Base-by-base conservation (phyloP, 2,329 filamentous ascomycete species). In the Colletotrichum kahawae region DNA sequence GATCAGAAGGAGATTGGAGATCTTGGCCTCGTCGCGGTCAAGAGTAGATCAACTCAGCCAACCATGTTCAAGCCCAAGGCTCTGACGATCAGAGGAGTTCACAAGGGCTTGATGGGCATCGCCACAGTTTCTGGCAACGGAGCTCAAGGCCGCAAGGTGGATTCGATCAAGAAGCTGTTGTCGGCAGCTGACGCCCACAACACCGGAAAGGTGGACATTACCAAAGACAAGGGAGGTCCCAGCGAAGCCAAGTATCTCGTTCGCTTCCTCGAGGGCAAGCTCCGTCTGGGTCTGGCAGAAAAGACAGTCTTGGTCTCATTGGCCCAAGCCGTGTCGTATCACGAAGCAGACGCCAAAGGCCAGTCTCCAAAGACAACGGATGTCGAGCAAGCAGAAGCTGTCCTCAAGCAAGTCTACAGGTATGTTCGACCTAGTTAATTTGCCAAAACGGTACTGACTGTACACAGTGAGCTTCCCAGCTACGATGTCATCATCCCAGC, bases 1-100 rank as follows among this genome's bases (percentile, higher is more conserved):
- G 96, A 98, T 79, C 97, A 99, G 82, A 95, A 97, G 80, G 95
- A 98, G 80, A 98, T 98, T 84, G 97, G 97, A 69, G 97, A 99
- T 83, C 89, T 99, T 13, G 97, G 97, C 13, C 88, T 98, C 38
- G 96, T 99, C 2, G 97, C 97, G 57, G 95, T 98, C 64, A 98
- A 98, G 87, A 98, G 95, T 85, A 92, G 96, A 84, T 95, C 94
- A 16, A 98, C 96, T 60, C 97, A 99, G 82, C 95, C 95, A 13
- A 98, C 97, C 27, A 98, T 99, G 95, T 98, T 98, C 88, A 98
- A 98, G 84, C 97, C 96, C 4, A 98, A 98, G 84, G 89, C 96
- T 33, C 87, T 99, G 79, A 98, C 96, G 1, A 90, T 99, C 2
- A 91, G 91, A 72, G 95, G 94, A 33, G 96, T 99, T 3, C 95